phyloP scores from a whole-genome alignment of 768 basidiomycete genomes.

The Mycena kentingensis region DNA sequence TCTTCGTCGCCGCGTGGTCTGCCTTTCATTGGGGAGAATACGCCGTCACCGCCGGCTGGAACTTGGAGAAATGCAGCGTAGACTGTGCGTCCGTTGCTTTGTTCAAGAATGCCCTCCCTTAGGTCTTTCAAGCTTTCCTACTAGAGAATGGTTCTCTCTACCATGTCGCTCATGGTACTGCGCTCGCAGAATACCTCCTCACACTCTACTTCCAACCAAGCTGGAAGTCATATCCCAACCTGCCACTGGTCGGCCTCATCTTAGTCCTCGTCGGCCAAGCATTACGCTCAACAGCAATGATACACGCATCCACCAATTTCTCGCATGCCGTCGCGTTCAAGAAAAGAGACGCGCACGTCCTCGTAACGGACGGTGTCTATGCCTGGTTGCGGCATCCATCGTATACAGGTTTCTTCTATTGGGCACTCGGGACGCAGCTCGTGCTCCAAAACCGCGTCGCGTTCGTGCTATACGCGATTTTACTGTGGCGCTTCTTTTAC shows the following conservation, averaged over 20 bases:
- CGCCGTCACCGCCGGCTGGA: slow-evolving; percentile 94
- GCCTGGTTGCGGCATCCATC: slow-evolving; percentile 94
- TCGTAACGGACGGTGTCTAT: slow-evolving; percentile 91
- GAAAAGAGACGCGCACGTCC: slow-evolving; percentile 70
- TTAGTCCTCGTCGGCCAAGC: slow-evolving; percentile 72
- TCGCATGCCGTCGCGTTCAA: slow-evolving; percentile 82
- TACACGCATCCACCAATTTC: slow-evolving; percentile 91
- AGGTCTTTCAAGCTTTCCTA: slow-evolving; percentile 69
- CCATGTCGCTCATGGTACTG: slow-evolving; percentile 79
- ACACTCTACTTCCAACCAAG: slow-evolving; percentile 67
- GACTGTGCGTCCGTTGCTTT: slow-evolving; percentile 67
- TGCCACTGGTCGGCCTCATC: slow-evolving; percentile 59
- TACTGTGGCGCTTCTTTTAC: slow-evolving; percentile 89
- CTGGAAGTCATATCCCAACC: slow-evolving; percentile 58
- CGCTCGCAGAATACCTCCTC: slow-evolving; percentile 78
- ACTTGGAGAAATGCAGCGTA: slow-evolving; percentile 86
- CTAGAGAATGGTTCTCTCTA: slow-evolving; percentile 88
- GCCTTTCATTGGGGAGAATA: slow-evolving; percentile 94
- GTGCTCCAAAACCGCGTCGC: slow-evolving; percentile 85
- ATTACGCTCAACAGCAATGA: slow-evolving; percentile 91
- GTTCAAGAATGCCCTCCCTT: neutral
- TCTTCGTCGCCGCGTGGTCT: slow-evolving; percentile 83
- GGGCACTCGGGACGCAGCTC: slow-evolving; percentile 94
- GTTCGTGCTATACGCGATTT: slow-evolving; percentile 60
- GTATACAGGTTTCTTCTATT: slow-evolving; percentile 96